Evolutionary conservation across 78 protist species (phyloP).

Genomic region (Dictyostelium citrinum): DNA sequence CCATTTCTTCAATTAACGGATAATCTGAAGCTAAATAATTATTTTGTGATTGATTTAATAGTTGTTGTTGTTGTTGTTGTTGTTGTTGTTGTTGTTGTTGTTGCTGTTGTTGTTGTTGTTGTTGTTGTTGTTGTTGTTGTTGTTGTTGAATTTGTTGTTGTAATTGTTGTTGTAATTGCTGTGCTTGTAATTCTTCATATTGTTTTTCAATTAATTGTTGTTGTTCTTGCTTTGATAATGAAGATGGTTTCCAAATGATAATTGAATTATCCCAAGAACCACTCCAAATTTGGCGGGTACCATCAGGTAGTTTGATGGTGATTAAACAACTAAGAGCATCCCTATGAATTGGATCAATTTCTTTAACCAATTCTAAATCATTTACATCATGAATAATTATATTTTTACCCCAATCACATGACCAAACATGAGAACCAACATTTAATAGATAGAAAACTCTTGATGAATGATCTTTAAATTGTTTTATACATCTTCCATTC

Average conservation of each 20-base stretch:
- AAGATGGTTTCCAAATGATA: slow-evolving; percentile 51
- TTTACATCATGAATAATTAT: slow-evolving; percentile 27
- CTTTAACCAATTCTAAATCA: slow-evolving; percentile 16
- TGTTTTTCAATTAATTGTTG: not conserved
- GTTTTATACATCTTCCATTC: not conserved
- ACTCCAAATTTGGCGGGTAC: slow-evolving; percentile 13
- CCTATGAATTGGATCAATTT: slow-evolving; percentile 62
- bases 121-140: not conserved
- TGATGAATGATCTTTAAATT: slow-evolving; percentile 15
- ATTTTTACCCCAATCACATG: slow-evolving; percentile 67
- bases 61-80: not conserved
- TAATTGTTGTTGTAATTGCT: not conserved
- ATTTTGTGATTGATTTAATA: not conserved
- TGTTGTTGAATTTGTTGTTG: not conserved
- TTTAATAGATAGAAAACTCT: slow-evolving; percentile 33
- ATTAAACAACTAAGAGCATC: slow-evolving; percentile 67
- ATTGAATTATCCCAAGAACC: slow-evolving; percentile 73
- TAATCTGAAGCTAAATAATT: not conserved
- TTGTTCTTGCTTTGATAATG: not conserved
- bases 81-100: too few relatives aligned
- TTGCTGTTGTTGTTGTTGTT: too few relatives aligned
- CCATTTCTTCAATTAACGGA: not conserved
- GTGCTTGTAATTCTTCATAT: not conserved
- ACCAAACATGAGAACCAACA: slow-evolving; percentile 53
- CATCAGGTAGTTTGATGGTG: not conserved